A percentile compares a stretch with the other conserved stretches of the same genome.
phyloP scores from a whole-genome alignment of 495 filamentous ascomycete species.

The Amphirosellinia nigrospora region DNA sequence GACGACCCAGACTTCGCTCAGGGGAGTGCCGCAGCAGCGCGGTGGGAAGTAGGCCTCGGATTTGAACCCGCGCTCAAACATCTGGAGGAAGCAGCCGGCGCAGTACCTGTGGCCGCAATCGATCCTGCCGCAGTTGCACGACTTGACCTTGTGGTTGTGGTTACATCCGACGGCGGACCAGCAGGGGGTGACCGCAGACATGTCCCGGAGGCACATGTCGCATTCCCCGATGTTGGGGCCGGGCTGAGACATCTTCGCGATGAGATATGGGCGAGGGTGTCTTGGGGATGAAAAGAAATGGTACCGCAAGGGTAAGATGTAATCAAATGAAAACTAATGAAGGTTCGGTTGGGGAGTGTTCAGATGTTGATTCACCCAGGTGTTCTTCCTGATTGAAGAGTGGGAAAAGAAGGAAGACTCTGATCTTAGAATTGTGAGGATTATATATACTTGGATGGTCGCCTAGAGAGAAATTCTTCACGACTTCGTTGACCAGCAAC shows the following conservation, averaged over 20 bases:
- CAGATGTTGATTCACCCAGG: background rate
- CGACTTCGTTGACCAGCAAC: background rate
- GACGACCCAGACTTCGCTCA: too few relatives aligned
- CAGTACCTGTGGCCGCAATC: background rate
- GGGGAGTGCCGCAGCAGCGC: background rate
- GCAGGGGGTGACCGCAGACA: background rate
- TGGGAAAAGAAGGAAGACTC: background rate
- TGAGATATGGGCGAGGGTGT: background rate
- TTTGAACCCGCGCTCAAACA: background rate
- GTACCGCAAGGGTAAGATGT: background rate
- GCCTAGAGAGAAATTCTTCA: background rate
- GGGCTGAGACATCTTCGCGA: background rate
- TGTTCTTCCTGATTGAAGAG: background rate
- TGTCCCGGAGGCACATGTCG: background rate
- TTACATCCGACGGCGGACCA: background rate
- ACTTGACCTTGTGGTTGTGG: background rate
- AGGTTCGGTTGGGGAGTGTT: background rate
- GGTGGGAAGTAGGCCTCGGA: background rate
- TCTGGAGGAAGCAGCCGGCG: background rate
- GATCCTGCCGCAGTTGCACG: background rate
- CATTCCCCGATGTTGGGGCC: background rate
- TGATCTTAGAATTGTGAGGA: background rate
- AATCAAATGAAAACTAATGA: background rate
- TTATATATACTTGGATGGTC: background rate
- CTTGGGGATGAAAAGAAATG: background rate